Percentiles rank a stretch among this genome's conserved stretches.
These are phyloP conservation scores for Flaveria linearis DNA, from an alignment of 129 eudicot species.

Conservation along the genomic window DNA sequence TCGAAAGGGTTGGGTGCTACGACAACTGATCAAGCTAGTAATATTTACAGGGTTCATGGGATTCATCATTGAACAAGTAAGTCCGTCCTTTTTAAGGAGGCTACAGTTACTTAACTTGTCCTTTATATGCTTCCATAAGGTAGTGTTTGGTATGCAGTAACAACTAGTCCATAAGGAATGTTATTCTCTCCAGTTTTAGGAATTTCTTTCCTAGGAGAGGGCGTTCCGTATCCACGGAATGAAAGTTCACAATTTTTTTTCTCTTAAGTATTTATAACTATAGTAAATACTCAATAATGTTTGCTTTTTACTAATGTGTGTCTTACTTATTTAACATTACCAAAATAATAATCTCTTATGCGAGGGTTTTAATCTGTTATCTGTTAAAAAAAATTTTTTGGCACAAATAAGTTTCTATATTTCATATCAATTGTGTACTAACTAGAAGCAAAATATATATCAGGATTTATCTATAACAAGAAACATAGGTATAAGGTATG, in stretches of 20 bases:
- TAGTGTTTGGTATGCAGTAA: neutral
- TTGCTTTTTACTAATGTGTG: neutral
- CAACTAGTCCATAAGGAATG: neutral
- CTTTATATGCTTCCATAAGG: neutral
- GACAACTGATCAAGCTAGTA: conserved; percentile 82
- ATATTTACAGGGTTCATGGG: conserved; percentile 96
- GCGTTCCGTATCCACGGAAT: neutral
- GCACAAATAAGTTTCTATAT: neutral
- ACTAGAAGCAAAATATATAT: neutral
- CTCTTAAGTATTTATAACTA: neutral
- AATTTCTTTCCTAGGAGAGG: neutral
- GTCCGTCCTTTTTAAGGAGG: conserved; percentile 7
- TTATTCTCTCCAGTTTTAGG: neutral
- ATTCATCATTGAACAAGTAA: conserved; percentile 87
- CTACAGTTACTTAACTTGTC: neutral
- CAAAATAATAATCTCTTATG: neutral
- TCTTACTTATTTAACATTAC: neutral
- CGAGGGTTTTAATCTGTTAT: neutral
- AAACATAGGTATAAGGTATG: neutral
- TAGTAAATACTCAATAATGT: neutral
- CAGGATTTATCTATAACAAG: neutral
- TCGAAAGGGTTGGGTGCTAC: conserved; percentile 91
- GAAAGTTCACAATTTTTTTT: neutral
- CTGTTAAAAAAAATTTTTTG: neutral
- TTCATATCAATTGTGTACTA: neutral